Percentiles rank a stretch among this genome's conserved stretches.
phyloP scores from a whole-genome alignment of 2,329 filamentous ascomycete genomes.

The Exophiala xenobiotica region DNA sequence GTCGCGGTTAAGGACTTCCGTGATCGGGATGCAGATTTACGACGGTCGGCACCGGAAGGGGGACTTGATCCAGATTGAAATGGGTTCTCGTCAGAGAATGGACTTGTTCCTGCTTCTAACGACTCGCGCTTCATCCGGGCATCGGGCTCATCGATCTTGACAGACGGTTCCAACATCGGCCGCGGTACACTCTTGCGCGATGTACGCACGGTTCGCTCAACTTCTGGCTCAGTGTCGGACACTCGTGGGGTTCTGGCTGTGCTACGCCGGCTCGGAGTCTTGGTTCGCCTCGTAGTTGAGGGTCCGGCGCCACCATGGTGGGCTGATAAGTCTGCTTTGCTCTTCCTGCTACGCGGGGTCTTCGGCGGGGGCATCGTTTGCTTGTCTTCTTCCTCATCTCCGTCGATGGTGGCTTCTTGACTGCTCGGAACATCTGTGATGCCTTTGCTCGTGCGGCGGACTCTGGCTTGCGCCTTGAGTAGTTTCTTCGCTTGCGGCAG shows the following conservation, averaged over 20 bases:
- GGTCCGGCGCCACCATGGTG: slow-evolving; percentile 37
- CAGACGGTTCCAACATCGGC: slow-evolving; percentile 27
- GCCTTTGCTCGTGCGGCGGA: slow-evolving; percentile 82
- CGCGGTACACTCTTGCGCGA: slow-evolving; percentile 50
- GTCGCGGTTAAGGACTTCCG: slow-evolving; percentile 34
- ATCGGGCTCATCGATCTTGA: slow-evolving; percentile 39
- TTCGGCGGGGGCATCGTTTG: slow-evolving; percentile 48
- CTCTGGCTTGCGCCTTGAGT: slow-evolving; percentile 69
- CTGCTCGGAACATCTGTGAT: slow-evolving; percentile 69
- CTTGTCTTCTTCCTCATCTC: slow-evolving; percentile 58
- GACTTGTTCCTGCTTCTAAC: slow-evolving; percentile 52
- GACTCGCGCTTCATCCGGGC: slow-evolving; percentile 46
- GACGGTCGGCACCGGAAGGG: slow-evolving; percentile 50
- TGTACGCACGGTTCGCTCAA: slow-evolving; percentile 51
- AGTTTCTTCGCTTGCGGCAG: slow-evolving; percentile 76
- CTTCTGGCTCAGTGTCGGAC: slow-evolving; percentile 53
- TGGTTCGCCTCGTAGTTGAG: slow-evolving; percentile 52
- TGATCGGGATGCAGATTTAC: slow-evolving; percentile 50
- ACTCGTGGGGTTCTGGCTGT: slow-evolving; percentile 51
- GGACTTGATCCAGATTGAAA: slow-evolving; percentile 86
- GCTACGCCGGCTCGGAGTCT: slow-evolving; percentile 53
- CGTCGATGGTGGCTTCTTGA: slow-evolving; percentile 62
- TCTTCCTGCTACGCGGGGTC: slow-evolving; percentile 48
- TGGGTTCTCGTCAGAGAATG: slow-evolving; percentile 86
- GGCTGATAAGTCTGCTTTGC: slow-evolving; percentile 38